These are phyloP conservation scores for Fusarium sp. DNA, from an alignment of 2,329 filamentous ascomycete genomes.

Conservation along the genomic window DNA sequence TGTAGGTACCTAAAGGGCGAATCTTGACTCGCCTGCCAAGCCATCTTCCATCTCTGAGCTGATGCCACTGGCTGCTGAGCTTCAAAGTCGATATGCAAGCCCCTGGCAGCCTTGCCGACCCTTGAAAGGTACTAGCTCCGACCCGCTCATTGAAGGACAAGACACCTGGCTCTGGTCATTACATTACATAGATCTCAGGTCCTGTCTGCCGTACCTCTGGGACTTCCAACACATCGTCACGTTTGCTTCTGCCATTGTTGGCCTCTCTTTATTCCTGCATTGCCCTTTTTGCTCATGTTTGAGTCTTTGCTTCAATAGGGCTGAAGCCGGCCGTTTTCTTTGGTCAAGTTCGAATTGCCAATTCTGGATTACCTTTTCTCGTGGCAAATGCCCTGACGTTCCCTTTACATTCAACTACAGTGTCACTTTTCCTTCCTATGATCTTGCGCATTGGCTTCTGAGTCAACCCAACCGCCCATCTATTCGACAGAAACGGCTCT, in stretches of 20 bases:
- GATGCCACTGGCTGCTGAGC: conserved; percentile 33
- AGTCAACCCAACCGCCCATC: conserved; percentile 38
- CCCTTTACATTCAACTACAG: conserved; percentile 18
- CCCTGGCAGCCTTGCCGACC: conserved; percentile 47
- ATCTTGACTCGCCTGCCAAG: conserved; percentile 26
- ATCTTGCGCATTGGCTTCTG: conserved; percentile 40
- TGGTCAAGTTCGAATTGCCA: conserved; percentile 26
- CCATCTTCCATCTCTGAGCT: conserved; percentile 6
- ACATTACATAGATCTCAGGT: conserved; percentile 34
- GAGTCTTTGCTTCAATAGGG: conserved; percentile 6
- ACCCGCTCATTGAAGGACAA: conserved; percentile 42
- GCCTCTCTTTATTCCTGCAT: conserved; percentile 31
- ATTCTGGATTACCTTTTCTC: conserved; percentile 9
- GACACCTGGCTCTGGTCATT: conserved; percentile 38
- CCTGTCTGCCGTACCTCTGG: conserved; percentile 22
- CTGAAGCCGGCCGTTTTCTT: conserved; percentile 30
- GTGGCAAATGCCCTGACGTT: conserved; percentile 38
- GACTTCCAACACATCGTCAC: conserved; percentile 26
- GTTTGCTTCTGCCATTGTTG: conserved; percentile 32
- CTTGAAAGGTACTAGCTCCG: conserved; percentile 46
- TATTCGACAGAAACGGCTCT: conserved; percentile 31
- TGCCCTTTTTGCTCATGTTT: conserved; percentile 31
- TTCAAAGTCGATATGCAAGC: conserved; percentile 39
- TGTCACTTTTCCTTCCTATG: conserved; percentile 38
- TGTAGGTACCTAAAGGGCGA: conserved; percentile 15